Conservation (phyloP, 768 basidiomycete genomes). For the Lentinula sp. region DNA sequence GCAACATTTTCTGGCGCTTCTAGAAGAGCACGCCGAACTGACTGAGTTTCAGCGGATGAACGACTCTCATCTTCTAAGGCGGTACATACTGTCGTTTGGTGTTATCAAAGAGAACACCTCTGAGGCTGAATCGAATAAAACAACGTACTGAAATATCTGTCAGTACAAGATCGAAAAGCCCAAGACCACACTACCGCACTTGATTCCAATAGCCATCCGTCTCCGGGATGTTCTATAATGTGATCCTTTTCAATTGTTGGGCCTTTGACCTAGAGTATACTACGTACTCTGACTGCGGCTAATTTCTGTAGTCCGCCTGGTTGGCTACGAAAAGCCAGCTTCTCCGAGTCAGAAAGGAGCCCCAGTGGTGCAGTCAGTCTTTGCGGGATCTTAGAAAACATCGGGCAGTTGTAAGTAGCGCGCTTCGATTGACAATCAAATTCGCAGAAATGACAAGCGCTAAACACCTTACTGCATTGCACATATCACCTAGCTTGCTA, state of each 20-base stretch:
- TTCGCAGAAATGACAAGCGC: too few species aligned
- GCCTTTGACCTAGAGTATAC: background rate
- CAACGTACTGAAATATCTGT: constrained; percentile 54
- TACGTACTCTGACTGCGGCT: constrained; percentile 63
- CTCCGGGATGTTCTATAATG: constrained; percentile 59
- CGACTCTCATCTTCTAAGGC: constrained; percentile 1
- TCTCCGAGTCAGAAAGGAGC: constrained; percentile 81
- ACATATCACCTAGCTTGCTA: too few species aligned
- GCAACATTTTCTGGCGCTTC: constrained; percentile 85
- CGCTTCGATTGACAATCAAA: too few species aligned
- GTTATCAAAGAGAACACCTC: constrained; percentile 90
- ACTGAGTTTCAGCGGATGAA: constrained; percentile 8
- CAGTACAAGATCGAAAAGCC: background rate
- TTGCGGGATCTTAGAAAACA: constrained; percentile 72
- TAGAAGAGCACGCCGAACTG: constrained; percentile 77
- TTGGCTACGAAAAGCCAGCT: constrained; percentile 83
- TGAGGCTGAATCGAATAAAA: constrained; percentile 82
- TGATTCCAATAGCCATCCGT: constrained; percentile 89
- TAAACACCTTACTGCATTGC: too few species aligned
- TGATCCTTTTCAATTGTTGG: background rate
- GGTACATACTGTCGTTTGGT: constrained; percentile 70
- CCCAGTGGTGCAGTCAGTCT: constrained; percentile 71
- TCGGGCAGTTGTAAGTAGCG: constrained; percentile 12
- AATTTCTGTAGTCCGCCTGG: constrained; percentile 76
- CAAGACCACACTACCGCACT: constrained; percentile 33